A percentile compares a stretch with the other conserved stretches of the same genome.
Evolutionary conservation across 805 yeast species (phyloP).

Genomic region (Pichia heedii): DNA sequence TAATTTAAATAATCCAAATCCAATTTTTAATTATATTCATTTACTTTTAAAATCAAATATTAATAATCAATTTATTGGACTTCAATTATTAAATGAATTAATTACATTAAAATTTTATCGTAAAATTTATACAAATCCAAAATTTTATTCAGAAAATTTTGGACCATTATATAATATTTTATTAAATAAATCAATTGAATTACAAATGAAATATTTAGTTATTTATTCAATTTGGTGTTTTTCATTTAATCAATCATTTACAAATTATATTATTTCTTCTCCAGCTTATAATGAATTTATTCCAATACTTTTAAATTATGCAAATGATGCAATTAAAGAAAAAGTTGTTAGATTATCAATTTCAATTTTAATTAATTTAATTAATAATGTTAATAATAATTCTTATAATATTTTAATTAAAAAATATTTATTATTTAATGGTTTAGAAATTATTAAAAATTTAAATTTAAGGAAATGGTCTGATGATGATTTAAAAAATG

Average conservation of each 20-base stretch:
- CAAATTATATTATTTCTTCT: constrained; percentile 28
- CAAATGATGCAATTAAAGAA: constrained; percentile 82
- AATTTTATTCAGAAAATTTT: constrained; percentile 26
- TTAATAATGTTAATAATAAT: constrained; percentile 25
- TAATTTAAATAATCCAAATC: constrained; percentile 31
- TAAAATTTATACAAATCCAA: constrained; percentile 38
- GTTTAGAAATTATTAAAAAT: constrained; percentile 56
- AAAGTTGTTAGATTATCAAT: constrained; percentile 82
- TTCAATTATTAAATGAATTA: constrained; percentile 58
- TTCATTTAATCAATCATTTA: constrained; percentile 56
- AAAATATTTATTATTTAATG: constrained; percentile 63
- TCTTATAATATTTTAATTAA: constrained; percentile 37
- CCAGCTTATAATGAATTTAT: constrained; percentile 46
- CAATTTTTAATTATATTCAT: not conserved
- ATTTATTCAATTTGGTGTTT: constrained; percentile 78
- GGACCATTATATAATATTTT: constrained; percentile 44
- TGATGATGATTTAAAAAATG: constrained; percentile 80
- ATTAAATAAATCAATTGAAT: constrained; percentile 36
- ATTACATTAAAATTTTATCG: constrained; percentile 48
- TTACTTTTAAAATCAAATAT: constrained; percentile 26
- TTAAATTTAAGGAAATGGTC: constrained; percentile 87
- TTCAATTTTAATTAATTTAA: constrained; percentile 58
- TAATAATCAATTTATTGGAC: constrained; percentile 48
- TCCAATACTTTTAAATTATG: constrained; percentile 44
- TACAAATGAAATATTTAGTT: constrained; percentile 79